Conservation (phyloP, 495 filamentous ascomycete genomes). For the Talaromyces ruber region DNA sequence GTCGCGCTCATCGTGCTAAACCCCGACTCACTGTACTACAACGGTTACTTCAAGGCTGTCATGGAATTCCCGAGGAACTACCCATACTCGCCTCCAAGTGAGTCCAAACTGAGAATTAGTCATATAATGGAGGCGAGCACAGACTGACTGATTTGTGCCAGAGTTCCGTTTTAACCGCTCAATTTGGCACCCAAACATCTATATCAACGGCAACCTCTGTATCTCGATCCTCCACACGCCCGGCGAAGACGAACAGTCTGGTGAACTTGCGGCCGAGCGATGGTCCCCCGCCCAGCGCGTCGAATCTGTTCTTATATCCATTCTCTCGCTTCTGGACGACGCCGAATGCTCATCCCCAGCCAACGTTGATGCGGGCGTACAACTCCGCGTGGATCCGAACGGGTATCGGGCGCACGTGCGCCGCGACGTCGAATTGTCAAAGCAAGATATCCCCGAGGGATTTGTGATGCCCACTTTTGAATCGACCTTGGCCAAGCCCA, state of each 20-base stretch:
- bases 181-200: conserved; percentile 90
- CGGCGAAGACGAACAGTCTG: conserved; percentile 85
- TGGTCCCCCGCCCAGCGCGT: conserved; percentile 91
- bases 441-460: conserved; percentile 67
- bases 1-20: conserved; percentile 89
- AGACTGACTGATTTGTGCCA: conserved; percentile 5
- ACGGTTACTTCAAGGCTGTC: conserved; percentile 82
- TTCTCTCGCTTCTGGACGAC: conserved; percentile 88
- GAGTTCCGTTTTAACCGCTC: conserved; percentile 80
- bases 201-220: conserved; percentile 81
- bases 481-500: conserved; percentile 49
- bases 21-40: conserved; percentile 80
- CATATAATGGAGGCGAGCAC: background rate
- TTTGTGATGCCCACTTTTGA: conserved; percentile 76
- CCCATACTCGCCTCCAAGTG: conserved; percentile 77
- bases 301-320: conserved; percentile 87
- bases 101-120: conserved; percentile 2
- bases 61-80: conserved; percentile 89
- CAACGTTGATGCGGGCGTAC: conserved; percentile 87
- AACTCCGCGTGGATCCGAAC: conserved; percentile 64
- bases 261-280: conserved; percentile 78
- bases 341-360: conserved; percentile 88
- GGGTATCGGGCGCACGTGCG: conserved; percentile 61
- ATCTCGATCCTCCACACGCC: conserved; percentile 94
- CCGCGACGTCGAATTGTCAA: conserved; percentile 62